Evolutionary conservation across 78 protist species (phyloP).

Genomic region (Bigelowiella natans): DNA sequence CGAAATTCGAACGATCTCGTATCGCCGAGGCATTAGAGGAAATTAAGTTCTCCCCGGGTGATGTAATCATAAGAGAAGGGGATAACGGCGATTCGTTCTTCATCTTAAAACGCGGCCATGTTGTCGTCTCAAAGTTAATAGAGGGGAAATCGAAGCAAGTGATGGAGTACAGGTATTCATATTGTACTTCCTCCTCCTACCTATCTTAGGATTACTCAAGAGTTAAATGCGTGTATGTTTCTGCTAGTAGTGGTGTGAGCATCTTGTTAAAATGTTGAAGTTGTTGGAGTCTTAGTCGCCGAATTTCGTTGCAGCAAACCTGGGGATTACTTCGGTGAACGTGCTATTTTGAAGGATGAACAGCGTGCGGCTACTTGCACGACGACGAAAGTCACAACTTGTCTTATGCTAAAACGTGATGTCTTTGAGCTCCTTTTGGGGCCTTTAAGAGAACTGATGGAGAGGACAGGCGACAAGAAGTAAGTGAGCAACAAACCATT

Average conservation of each 20-base stretch:
- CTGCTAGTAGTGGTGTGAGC: no score
- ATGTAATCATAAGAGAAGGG: constrained; percentile 25
- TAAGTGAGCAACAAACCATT: no score
- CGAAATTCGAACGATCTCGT: background rate
- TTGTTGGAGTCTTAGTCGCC: no score
- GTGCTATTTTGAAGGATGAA: background rate
- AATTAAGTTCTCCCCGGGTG: background rate
- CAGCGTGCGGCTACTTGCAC: background rate
- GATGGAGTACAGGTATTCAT: no score
- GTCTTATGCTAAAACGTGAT: background rate
- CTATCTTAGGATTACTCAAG: no score
- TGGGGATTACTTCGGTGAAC: background rate
- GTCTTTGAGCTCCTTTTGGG: background rate
- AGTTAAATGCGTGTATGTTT: no score
- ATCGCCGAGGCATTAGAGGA: constrained; percentile 24
- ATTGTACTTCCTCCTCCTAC: no score
- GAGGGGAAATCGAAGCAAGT: no score
- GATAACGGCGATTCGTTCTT: constrained; percentile 29
- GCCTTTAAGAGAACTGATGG: background rate
- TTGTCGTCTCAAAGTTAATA: no score
- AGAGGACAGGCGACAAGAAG: background rate
- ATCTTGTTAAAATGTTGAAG: no score
- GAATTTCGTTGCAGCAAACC: no score
- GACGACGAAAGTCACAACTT: background rate
- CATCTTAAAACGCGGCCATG: background rate